Conservation (phyloP, 306 rosid genomes). For the Dalbergia cultrata region DNA sequence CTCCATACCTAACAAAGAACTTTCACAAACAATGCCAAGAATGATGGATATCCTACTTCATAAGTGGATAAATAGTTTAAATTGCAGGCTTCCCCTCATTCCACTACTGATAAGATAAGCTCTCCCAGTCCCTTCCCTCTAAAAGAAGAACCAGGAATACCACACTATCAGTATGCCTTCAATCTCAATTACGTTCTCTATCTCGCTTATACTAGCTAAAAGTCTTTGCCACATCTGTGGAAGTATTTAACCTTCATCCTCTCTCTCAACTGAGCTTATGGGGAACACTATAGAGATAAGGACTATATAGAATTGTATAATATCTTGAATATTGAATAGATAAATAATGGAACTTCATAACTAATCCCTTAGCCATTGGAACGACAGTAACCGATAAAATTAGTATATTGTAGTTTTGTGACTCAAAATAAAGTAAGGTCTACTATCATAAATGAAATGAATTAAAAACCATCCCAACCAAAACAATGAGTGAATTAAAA, state of each 20-base stretch:
- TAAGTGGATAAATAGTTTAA: not conserved
- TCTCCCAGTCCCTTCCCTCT: slow-evolving; percentile 8
- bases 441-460: slow-evolving; percentile 16
- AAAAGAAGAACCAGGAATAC: not conserved
- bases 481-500: slow-evolving; percentile 12
- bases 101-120: not conserved
- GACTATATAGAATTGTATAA: not conserved
- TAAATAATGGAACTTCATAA: not conserved
- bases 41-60: slow-evolving; percentile 8
- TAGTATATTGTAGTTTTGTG: not conserved
- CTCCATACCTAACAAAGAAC: slow-evolving; percentile 18
- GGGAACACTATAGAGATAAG: not conserved
- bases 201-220: not conserved
- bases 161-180: not conserved
- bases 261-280: not conserved
- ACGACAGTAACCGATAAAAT: slow-evolving; percentile 8
- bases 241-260: not conserved
- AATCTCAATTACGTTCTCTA: not conserved
- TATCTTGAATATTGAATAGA: not conserved
- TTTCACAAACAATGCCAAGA: slow-evolving; percentile 8
- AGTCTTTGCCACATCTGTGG: not conserved
- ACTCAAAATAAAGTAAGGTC: not conserved
- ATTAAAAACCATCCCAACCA: not conserved
- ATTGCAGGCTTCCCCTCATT: slow-evolving; percentile 4
- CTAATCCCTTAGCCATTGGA: not conserved